A percentile compares a stretch with the other conserved stretches of the same genome.
These are phyloP conservation scores for Lentinus brumalis DNA, from an alignment of 768 basidiomycete genomes.

Conservation along the genomic window DNA sequence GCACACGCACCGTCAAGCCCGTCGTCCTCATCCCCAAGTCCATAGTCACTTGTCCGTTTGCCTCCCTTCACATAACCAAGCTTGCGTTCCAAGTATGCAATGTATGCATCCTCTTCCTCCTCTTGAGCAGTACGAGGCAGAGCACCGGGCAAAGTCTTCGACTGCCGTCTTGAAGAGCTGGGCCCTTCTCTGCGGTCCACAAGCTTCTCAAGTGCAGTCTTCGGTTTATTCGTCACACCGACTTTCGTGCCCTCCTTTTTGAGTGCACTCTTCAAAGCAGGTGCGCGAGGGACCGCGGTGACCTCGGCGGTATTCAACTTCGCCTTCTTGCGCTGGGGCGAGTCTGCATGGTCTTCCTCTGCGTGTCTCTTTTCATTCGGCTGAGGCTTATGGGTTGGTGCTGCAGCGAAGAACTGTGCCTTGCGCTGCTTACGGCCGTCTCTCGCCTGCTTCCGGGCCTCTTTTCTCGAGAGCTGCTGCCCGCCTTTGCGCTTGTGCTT, in stretches of 20 bases:
- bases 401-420: slow-evolving; percentile 55
- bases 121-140: slow-evolving; percentile 44
- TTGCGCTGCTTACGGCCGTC: slow-evolving; percentile 60
- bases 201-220: slow-evolving; percentile 40
- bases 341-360: slow-evolving; percentile 47
- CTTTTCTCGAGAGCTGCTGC: slow-evolving; percentile 51
- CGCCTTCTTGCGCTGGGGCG: slow-evolving; percentile 52
- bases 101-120: slow-evolving; percentile 81
- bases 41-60: slow-evolving; percentile 43
- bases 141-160: slow-evolving; percentile 2
- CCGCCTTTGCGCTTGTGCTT: slow-evolving; percentile 20
- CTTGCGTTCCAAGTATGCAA: slow-evolving; percentile 78
- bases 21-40: slow-evolving; percentile 59
- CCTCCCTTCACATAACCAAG: slow-evolving; percentile 55
- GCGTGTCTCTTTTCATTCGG: slow-evolving; percentile 40
- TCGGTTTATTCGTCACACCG: slow-evolving; percentile 2
- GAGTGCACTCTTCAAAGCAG: background rate
- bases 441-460: slow-evolving; percentile 65
- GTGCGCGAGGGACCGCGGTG: slow-evolving; percentile 1
- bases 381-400: slow-evolving; percentile 4
- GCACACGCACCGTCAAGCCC: slow-evolving; percentile 74
- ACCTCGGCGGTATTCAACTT: slow-evolving; percentile 30
- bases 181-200: slow-evolving; percentile 20
- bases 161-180: background rate
- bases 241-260: background rate